These are phyloP conservation scores for Kondoa subrosea DNA, from an alignment of 768 basidiomycete genomes.

Conservation along the genomic window DNA sequence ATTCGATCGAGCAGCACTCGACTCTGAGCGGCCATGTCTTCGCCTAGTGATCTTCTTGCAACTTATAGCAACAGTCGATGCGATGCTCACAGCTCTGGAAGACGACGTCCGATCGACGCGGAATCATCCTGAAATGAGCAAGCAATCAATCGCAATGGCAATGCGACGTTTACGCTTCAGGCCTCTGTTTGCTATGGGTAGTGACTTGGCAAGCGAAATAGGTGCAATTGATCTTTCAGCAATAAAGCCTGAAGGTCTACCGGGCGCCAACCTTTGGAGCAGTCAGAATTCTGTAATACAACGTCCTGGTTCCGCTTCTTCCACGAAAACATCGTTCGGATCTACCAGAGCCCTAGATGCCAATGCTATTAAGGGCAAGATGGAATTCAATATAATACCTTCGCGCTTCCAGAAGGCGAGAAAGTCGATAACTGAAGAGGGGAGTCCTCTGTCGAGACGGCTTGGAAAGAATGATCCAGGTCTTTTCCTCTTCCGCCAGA, in stretches of 20 bases:
- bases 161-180: not conserved
- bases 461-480: not conserved
- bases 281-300: not conserved
- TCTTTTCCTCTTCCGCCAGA: too few relatives aligned
- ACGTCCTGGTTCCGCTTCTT: not conserved
- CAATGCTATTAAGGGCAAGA: too few relatives aligned
- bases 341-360: too few relatives aligned
- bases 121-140: not conserved
- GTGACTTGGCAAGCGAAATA: not conserved
- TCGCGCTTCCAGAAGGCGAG: not conserved
- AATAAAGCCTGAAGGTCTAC: not conserved
- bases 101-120: not conserved
- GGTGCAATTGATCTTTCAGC: not conserved
- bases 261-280: not conserved
- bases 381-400: not conserved
- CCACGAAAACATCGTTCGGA: not conserved
- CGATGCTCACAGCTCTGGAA: not conserved
- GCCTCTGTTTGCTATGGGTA: not conserved
- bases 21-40: not conserved
- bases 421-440: not conserved
- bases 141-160: not conserved
- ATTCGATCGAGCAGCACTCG: not conserved
- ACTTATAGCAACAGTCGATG: not conserved
- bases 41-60: not conserved
- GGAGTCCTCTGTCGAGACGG: not conserved